Evolutionary conservation across 2,329 filamentous ascomycete genomes (phyloP), one percentile per base, ranked within the genome.

Genomic region (Emericellopsis cladophorae): DNA sequence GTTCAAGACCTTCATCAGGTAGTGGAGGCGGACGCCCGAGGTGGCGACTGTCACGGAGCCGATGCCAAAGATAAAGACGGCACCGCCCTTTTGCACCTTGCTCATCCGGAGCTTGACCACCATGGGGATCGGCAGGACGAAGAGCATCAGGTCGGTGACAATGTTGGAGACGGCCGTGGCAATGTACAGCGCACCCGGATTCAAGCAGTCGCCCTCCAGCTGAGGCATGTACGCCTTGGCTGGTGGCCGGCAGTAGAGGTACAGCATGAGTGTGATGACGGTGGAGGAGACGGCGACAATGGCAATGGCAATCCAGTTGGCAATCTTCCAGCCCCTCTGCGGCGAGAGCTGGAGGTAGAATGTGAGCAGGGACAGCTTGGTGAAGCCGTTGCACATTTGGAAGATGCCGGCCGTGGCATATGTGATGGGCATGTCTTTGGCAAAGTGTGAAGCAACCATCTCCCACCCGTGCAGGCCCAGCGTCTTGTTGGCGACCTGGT

Each of bases 81-180:
- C 54, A 1, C 57, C 65, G n/a, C 66, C 41, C 48, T 68, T 72
- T 42, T 72, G 67, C 24, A 59, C 59, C 35, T 42, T 51, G 0
- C 64, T 64, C 48, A 72, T 62, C 32, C 65, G 60, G 1, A 72
- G 51, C 4, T 54, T 53, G 37, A 63, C 50, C 2, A 72, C 54
- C 37, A 67, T 65, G 1, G 60, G 63, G 29, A 70, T 60, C 1
- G 69, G 69, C 7, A 72, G 50, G 1, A 61, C 45, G 40, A 67
- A 67, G 15, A 69, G 57, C n/a, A 69, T 49, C 4, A 70, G 43
- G 48, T 71, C 66, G 4, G 66, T 68, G 12, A 64, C 36, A 38
- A 71, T 66, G 44, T 69, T 69, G 16, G 66, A 53, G 2, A 60
- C 63, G 0, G 68, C 66, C 21, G 68, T 69, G 22, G 62, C 58